Base-by-base conservation (phyloP, 768 basidiomycete species). In the Tephrocybe sp. region DNA sequence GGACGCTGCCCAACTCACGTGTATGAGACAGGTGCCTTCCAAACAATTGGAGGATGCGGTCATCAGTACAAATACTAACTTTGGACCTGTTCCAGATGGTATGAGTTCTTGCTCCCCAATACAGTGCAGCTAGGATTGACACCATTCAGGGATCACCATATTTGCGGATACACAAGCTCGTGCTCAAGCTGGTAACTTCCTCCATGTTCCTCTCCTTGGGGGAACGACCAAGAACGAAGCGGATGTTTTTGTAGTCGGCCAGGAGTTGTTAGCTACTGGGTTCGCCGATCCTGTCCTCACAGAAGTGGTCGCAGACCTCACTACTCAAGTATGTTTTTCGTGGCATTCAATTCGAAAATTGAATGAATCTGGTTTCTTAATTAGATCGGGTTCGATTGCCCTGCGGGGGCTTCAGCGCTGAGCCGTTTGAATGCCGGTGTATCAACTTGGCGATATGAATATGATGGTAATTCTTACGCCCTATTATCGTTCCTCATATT, bases 171-270 rank as follows among this genome's bases (percentile, higher is more conserved):
- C 41, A 1, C 22, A 27, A 10, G 43, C 55, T 34, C 57, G 66
- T 33, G 40, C 54, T 27, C 34, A 49, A 4, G 46, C 52, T 33
- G 60, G 57, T 16, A 53, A 61, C 21, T 61, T 61, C 31, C 53
- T 61, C 4, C 53, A 52, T 15, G 56, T 57, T 10, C 57, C 60
- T 3, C 46, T 59, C 22, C 49, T 61, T 15, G 49, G 55, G 25
- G 72, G 72, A 34, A 67, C 58, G 9, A 65, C 59, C 8, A 42
- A 60, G 36, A 58, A 72, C n/a, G 70, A 73, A 48, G 66, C 52
- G 18, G 69, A 72, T 42, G 61, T 71, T 31, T 66, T 72, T 22
- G 55, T 66, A 18, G 61, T 70, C 9, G 61, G 47, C 3, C 55
- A 58, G 24, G 57, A 69, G 39, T 46, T 66, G 9, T 39, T 65